Evolutionary conservation across 495 filamentous ascomycete species (phyloP).

Genomic region (Aspergillus cavernicola): DNA sequence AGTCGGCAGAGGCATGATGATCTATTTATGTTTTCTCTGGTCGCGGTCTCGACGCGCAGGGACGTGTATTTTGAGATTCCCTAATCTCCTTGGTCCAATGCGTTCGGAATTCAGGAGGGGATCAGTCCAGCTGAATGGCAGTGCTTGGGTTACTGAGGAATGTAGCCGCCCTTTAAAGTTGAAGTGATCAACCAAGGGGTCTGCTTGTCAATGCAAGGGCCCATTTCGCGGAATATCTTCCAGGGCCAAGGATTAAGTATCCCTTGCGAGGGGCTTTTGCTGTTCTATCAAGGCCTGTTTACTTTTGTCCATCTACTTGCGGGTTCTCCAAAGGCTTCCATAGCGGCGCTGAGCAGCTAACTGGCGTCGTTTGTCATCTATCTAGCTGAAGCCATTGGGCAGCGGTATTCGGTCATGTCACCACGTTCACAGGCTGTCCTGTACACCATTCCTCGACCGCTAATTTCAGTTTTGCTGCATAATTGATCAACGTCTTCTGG

Average conservation of each 20-base stretch:
- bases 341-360: too few relatives aligned
- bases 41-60: background rate
- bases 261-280: too few relatives aligned
- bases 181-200: background rate
- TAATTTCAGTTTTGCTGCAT: conserved; percentile 15
- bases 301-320: too few relatives aligned
- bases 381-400: too few relatives aligned
- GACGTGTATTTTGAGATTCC: background rate
- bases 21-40: conserved; percentile 6
- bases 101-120: background rate
- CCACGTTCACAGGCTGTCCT: conserved; percentile 18
- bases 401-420: conserved; percentile 8
- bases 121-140: background rate
- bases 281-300: too few relatives aligned
- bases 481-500: conserved; percentile 20
- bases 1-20: background rate
- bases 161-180: background rate
- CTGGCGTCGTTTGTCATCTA: too few relatives aligned
- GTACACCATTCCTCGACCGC: conserved; percentile 19
- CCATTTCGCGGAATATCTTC: background rate
- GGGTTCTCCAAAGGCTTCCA: too few relatives aligned
- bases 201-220: background rate
- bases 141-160: too few relatives aligned
- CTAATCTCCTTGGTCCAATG: background rate
- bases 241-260: too few relatives aligned